Evolutionary conservation across 495 filamentous ascomycete genomes (phyloP).

Genomic region (Aspergillus incahuasiensis): DNA sequence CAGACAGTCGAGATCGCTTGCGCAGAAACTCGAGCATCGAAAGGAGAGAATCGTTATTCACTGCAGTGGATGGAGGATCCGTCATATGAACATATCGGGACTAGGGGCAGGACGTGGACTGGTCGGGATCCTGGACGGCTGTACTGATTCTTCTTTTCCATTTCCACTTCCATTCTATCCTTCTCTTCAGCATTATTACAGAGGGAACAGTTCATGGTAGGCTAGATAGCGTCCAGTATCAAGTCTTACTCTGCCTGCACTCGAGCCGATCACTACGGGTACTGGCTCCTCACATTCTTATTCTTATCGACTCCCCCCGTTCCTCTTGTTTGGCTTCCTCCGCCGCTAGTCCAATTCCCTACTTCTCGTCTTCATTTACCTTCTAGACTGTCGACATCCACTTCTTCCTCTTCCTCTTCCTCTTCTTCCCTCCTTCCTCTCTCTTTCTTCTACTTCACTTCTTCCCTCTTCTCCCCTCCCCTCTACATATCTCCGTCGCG

Average conservation of each 20-base stretch:
- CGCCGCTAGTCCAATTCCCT: conserved; percentile 11
- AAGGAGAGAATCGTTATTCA: not conserved
- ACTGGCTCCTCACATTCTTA: conserved; percentile 17
- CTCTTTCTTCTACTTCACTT: not conserved
- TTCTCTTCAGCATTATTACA: too few relatives aligned
- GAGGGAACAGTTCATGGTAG: conserved; percentile 9
- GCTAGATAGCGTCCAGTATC: not conserved
- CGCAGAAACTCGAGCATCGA: conserved; percentile 10
- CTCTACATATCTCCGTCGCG: not conserved
- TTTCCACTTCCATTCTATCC: conserved; percentile 9
- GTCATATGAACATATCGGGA: conserved; percentile 49
- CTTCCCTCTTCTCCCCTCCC: not conserved
- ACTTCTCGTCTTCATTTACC: conserved; percentile 16
- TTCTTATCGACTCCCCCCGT: conserved; percentile 14
- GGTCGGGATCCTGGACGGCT: conserved; percentile 37
- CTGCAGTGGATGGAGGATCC: conserved; percentile 33
- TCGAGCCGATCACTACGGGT: not conserved
- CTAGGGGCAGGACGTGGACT: conserved; percentile 40
- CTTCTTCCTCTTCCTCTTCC: conserved; percentile 23
- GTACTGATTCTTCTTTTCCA: conserved; percentile 11
- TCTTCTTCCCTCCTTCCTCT: conserved; percentile 18
- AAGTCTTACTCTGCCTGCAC: not conserved
- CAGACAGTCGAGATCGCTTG: conserved; percentile 11
- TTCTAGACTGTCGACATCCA: conserved; percentile 5
- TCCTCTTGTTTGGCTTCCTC: conserved; percentile 22